Conservation (phyloP, 2,329 filamentous ascomycete genomes). For the Monilinia fructicola region DNA sequence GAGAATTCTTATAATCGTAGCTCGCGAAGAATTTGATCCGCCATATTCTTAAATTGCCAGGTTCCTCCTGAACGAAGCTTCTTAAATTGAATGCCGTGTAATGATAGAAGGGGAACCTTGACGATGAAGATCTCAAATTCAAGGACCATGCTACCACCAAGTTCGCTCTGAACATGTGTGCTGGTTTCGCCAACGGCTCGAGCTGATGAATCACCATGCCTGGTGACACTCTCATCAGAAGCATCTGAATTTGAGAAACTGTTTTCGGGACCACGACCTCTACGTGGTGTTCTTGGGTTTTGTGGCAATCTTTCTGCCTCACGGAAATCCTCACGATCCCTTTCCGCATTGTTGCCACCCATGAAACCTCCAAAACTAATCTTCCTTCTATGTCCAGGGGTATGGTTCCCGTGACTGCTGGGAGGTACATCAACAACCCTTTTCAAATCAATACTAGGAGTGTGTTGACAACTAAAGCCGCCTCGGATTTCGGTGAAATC, state of each 20-base stretch:
- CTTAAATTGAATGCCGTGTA: conserved; percentile 98
- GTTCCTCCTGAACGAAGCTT: conserved; percentile 83
- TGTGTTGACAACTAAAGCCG: conserved; percentile 85
- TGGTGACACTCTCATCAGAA: conserved; percentile 71
- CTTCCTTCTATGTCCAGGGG: conserved; percentile 65
- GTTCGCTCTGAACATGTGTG: conserved; percentile 86
- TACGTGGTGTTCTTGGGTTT: conserved; percentile 49
- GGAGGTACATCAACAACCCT: conserved; percentile 62
- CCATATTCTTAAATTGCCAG: conserved; percentile 99
- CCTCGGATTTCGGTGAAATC: conserved; percentile 90
- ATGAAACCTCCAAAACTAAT: conserved; percentile 80
- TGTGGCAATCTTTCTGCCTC: conserved; percentile 56
- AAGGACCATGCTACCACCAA: conserved; percentile 79
- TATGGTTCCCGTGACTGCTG: conserved; percentile 52
- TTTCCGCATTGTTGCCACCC: conserved; percentile 51
- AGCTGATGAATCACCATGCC: conserved; percentile 53
- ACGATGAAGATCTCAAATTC: conserved; percentile 97
- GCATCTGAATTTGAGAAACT: conserved; percentile 86
- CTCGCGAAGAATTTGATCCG: conserved; percentile 88
- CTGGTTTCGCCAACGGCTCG: conserved; percentile 80
- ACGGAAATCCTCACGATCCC: conserved; percentile 69
- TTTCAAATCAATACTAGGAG: conserved; percentile 84
- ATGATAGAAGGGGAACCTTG: conserved; percentile 87
- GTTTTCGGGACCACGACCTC: conserved; percentile 52
- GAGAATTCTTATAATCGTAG: conserved; percentile 56